A percentile compares a stretch with the other conserved stretches of the same genome.
phyloP scores from a whole-genome alignment of 1,284 basidiomycete genomes.

The Pterulicium gracile region DNA sequence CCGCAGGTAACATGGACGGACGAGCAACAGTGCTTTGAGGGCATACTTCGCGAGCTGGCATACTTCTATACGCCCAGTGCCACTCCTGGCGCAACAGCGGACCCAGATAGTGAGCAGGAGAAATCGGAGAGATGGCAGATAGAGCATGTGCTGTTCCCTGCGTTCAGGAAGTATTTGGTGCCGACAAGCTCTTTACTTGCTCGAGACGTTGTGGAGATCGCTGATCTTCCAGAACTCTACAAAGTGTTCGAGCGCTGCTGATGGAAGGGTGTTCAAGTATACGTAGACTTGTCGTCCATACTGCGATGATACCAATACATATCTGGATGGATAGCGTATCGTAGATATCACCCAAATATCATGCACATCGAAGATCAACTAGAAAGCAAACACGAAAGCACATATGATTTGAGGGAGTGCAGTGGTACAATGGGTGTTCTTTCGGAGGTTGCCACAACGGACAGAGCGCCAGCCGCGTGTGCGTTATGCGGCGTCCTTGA shows the following conservation, averaged over 20 bases:
- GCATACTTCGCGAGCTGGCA: constrained; percentile 82
- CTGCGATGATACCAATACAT: too few species aligned
- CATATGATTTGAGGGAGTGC: too few species aligned
- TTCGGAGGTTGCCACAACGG: too few species aligned
- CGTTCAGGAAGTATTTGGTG: constrained; percentile 63
- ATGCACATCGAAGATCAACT: too few species aligned
- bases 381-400: too few species aligned
- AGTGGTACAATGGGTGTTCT: too few species aligned
- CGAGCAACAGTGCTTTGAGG: constrained; percentile 80
- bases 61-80: constrained; percentile 78
- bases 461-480: too few species aligned
- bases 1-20: constrained; percentile 85
- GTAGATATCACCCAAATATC: too few species aligned
- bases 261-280: too few species aligned
- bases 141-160: constrained; percentile 80
- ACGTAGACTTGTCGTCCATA: too few species aligned
- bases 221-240: constrained; percentile 81
- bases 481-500: background rate
- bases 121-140: constrained; percentile 74
- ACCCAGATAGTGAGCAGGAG: constrained; percentile 25
- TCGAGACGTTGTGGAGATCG: constrained; percentile 74
- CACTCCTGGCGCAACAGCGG: constrained; percentile 15
- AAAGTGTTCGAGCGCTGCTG: constrained; percentile 86
- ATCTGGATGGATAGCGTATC: too few species aligned
- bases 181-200: constrained; percentile 64